phyloP scores from a whole-genome alignment of 73 alveolate genomes.

The Uronychia binucleata region DNA sequence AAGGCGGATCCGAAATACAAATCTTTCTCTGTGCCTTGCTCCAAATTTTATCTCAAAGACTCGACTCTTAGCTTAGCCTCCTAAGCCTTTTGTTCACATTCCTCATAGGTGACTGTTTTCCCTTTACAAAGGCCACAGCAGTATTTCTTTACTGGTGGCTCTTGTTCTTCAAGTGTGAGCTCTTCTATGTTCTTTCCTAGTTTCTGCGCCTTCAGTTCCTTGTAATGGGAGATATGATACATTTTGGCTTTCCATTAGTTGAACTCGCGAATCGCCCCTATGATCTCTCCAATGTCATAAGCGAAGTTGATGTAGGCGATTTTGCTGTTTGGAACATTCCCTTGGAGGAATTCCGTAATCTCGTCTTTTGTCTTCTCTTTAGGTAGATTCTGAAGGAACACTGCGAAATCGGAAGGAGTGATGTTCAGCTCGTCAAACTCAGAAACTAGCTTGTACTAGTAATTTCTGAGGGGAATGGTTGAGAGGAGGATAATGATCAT shows the following conservation, averaged over 20 bases:
- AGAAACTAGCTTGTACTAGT: not conserved
- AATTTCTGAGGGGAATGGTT: not conserved
- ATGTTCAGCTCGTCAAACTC: constrained; percentile 8
- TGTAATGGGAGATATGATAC: not conserved
- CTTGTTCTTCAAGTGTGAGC: not conserved
- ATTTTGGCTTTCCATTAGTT: not conserved
- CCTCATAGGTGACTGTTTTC: not conserved
- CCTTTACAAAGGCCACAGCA: not conserved
- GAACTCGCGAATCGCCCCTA: not conserved
- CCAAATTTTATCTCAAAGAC: constrained; percentile 9
- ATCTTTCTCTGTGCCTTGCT: constrained; percentile 23
- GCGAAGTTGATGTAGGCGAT: not conserved
- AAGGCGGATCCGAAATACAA: constrained; percentile 33
- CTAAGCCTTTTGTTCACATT: not conserved
- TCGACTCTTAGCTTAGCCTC: not conserved
- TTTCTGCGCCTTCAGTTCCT: not conserved
- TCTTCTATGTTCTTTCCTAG: not conserved
- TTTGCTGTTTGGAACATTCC: not conserved
- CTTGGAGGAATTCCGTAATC: not conserved
- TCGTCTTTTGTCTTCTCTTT: constrained; percentile 10
- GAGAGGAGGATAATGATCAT: not conserved
- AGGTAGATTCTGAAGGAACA: constrained; percentile 1
- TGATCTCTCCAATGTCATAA: constrained; percentile 1
- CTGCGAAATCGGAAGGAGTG: constrained; percentile 12
- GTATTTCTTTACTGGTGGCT: not conserved